Evolutionary conservation across 768 basidiomycete species (phyloP), one percentile per base, ranked within the genome.

Genomic region (Hypholoma fasciculare): DNA sequence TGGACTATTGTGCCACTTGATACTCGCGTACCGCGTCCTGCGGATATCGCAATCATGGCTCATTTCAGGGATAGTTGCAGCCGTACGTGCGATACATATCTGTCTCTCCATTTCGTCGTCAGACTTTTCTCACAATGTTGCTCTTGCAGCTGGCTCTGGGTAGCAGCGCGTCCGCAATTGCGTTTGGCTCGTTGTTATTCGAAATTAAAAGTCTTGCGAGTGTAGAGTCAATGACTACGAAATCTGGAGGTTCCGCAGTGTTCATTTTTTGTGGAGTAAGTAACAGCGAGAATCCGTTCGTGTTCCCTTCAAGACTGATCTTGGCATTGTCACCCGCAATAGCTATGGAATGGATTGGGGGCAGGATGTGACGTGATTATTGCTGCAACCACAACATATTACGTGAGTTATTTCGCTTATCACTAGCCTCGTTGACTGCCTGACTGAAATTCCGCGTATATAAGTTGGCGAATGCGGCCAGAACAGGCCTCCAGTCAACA

Each of bases 271-370:
- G 40, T 42, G 40, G 40, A 2, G 40, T 42, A 42, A 14, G 40
- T 6, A 17, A 14, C 13, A 14, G 13, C 13, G 40, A 16, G 5
- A 16, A 17, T 42, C 11, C 11, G 16, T 42, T 42, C 40, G 17
- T 6, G 17, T 7, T 42, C 13, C 7, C 40, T 12, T 14, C 3
- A 42, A 42, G 13, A 6, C 40, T 42, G 13, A 42, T 42, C 7
- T 16, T 42, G 7, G 17, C 17, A 26, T 30, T 27, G 7, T 12
- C 11, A 49, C 2, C 7, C 23, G 27, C 17, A 13, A 17, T 43
- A 71, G 71, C 56, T 73, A 20, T 76, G 74, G 74, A 68, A 71
- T 54, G 67, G 67, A 17, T 62, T 42, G 8, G 40, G 40, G 7
- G 40, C 17, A 14, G 13, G 16, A 42, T 42, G 40, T 12, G 40